These are phyloP conservation scores for Physaria fendleri DNA, from an alignment of 345 rosid species.

Conservation along the genomic window DNA sequence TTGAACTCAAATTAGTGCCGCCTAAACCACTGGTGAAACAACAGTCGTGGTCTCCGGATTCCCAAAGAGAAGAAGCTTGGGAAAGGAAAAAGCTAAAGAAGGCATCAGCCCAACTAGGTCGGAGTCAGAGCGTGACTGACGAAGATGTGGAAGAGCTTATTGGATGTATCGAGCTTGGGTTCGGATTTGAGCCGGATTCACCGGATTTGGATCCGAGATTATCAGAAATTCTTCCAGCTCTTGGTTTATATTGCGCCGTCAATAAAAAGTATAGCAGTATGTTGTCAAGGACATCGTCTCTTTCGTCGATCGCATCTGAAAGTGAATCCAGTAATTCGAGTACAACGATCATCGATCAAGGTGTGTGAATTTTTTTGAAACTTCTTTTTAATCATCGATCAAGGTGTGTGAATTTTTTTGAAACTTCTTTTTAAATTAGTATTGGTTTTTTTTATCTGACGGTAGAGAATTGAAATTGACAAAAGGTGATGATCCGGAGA, in stretches of 20 bases:
- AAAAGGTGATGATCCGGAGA: constrained; percentile 67
- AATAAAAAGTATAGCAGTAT: constrained; percentile 49
- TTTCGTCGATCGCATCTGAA: constrained; percentile 48
- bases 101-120: neutral
- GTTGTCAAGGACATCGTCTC: constrained; percentile 55
- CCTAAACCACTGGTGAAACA: constrained; percentile 46
- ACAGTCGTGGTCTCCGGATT: constrained; percentile 78
- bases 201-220: constrained; percentile 62
- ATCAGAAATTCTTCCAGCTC: constrained; percentile 63
- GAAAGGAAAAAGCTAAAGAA: constrained; percentile 38
- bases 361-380: constrained; percentile 23
- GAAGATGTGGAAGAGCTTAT: constrained; percentile 81
- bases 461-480: neutral
- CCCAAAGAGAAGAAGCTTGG: constrained; percentile 74
- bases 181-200: constrained; percentile 63
- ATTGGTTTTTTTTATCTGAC: neutral
- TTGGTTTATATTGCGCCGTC: constrained; percentile 66
- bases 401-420: constrained; percentile 33
- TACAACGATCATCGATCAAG: constrained; percentile 50
- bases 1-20: constrained; percentile 28
- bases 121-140: constrained; percentile 57
- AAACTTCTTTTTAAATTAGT: neutral
- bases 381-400: constrained; percentile 46
- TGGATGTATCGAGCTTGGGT: constrained; percentile 80
- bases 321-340: constrained; percentile 31